Evolutionary conservation across 306 rosid genomes (phyloP), one percentile per base, ranked within the genome.

Genomic region (Rosa lucieae): DNA sequence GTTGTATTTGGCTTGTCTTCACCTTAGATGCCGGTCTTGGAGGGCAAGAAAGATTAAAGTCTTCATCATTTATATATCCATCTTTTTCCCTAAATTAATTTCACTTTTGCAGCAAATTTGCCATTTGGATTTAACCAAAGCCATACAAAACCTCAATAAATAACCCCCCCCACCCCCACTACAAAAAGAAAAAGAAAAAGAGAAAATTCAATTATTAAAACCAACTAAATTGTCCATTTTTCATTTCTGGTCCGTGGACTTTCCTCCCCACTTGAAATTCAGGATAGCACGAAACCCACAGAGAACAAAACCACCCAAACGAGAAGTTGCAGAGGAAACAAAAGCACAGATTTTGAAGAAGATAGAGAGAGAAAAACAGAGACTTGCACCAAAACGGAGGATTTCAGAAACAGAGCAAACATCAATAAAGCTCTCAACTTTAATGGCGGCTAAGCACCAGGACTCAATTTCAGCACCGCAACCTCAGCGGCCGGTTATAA

Each of bases 401-500:
- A 17, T 42, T n/a, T n/a, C 20, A 59, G n/a, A 76, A 4, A 10
- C 20, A 43, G 35, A 58, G 21, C 20, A 39, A 39, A 2, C 18
- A 61, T 61, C 40, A 17, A 9, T 67, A 67, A 67, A 67, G 72
- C 20, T 67, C 44, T 1, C 14, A 39, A 18, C 47, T 40, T 67
- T 67, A 80, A 91, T 92, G 96, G 82, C 92, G 39, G 82, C 92
- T 35, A 78, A 86, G 82, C 87, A 81, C 78, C 83, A 81, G 43
- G 90, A 89, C 47, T 89, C 93, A 42, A 69, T 86, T 58, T 47
- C 86, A 67, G 86, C 74, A 4, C 32, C 62, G 14, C 67, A 75
- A 12, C 55, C 80, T 2, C 93, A 17, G 10, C 86, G 97, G 13
- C 98, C 99, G 0, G 85, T 93, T 5, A 90, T 96, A 43, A 87